These are phyloP conservation scores for Pseudogymnoascus pannorum DNA, from an alignment of 2,329 filamentous ascomycete species.

Conservation along the genomic window DNA sequence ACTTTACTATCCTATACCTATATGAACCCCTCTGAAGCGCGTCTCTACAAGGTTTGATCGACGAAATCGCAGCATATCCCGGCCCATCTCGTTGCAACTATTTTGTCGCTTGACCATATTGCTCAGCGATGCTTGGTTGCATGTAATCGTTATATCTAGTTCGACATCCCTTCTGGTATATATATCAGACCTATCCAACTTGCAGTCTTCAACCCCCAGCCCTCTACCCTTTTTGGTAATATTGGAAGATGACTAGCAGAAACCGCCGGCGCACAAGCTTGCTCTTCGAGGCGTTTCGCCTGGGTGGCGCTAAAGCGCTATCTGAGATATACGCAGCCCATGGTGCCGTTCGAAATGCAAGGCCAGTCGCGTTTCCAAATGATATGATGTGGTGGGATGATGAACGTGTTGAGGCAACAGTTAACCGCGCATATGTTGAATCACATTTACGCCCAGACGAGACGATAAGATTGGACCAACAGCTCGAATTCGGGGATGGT, in stretches of 20 bases:
- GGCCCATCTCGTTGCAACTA: background rate
- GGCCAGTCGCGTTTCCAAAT: background rate
- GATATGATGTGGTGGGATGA: constrained; percentile 61
- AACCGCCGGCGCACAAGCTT: background rate
- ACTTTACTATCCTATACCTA: background rate
- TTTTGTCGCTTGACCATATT: background rate
- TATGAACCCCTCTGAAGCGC: background rate
- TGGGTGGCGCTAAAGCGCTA: background rate
- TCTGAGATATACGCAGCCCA: constrained; percentile 10
- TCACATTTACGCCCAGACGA: constrained; percentile 58
- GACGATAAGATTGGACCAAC: constrained; percentile 52
- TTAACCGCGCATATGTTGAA: constrained; percentile 60
- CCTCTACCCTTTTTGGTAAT: background rate
- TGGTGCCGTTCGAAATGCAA: constrained; percentile 7
- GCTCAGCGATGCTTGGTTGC: background rate
- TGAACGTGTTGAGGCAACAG: constrained; percentile 59
- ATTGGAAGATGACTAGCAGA: background rate
- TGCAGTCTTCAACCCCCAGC: background rate
- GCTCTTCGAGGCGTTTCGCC: background rate
- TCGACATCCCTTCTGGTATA: background rate
- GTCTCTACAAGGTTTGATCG: background rate
- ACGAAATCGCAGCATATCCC: background rate
- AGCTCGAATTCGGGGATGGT: constrained; percentile 58
- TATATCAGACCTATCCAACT: background rate
- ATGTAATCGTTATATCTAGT: background rate